Base-by-base conservation (phyloP, 2,329 filamentous ascomycete species). In the Zasmidium cellare region DNA sequence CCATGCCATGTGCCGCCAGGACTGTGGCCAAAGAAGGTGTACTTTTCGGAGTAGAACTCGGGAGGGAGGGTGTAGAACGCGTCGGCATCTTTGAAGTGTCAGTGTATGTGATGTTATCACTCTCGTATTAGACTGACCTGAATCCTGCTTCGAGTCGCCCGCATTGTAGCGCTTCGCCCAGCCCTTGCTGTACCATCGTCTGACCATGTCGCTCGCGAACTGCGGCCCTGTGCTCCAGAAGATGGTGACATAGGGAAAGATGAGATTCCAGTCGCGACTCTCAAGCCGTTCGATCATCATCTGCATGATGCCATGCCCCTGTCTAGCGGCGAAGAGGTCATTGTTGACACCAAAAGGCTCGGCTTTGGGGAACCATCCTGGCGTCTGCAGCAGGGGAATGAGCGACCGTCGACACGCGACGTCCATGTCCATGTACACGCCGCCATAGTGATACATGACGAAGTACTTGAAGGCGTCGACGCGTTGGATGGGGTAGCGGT, bases 351-450 rank as follows among this genome's bases (percentile, higher is more conserved):
- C 89, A 1, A 89, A 92, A 1, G 89, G 89, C 2, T 82, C 77
- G 0, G 89, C 92, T 62, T 85, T 84, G 63, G 87, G 85, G 14
- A 89, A 79, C 83, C 86, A 90, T 46, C 87, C 86, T n/a, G 85
- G 84, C 73, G 89, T 90, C 51, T 80, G 76, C 84, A 90, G 68
- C 84, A 87, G 55, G 56, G 71, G 67, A 66, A 89, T 87, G 47
- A 90, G 80, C 51, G 82, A 82, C 58, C 85, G 82, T 65, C 86
- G 83, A 77, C 87, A 91, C 65, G 87, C 87, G 53, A 65, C 86
- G 72, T 94, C 90, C 48, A 93, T 76, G 69, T 94, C 90, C 65
- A 93, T 86, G 74, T 93, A 93, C 55, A 91, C 86, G 44, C 90
- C 90, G 54, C 90, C 90, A 70, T 85, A 92, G 73, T 90, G 84